These are phyloP conservation scores for Hygrocybe punicea DNA, from an alignment of 768 basidiomycete genomes.

Conservation along the genomic window DNA sequence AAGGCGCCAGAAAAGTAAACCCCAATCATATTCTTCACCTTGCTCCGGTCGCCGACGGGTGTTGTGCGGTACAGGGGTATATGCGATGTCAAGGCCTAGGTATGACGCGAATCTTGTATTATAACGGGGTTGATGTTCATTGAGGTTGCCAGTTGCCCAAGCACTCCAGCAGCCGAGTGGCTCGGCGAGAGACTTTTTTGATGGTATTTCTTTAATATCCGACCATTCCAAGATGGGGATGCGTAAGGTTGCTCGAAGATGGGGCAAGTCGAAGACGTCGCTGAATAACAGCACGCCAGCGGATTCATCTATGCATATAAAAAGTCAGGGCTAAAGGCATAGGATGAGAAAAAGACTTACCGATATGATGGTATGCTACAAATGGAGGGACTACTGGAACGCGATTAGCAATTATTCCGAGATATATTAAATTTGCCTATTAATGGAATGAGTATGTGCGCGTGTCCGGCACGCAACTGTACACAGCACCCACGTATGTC, in stretches of 20 bases:
- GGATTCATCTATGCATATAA: constrained; percentile 20
- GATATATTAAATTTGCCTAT: constrained; percentile 51
- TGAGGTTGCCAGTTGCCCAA: constrained; percentile 46
- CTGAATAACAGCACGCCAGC: constrained; percentile 39
- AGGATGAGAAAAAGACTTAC: constrained; percentile 28
- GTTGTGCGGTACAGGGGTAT: constrained; percentile 35
- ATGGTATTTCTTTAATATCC: constrained; percentile 48
- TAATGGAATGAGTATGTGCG: not conserved
- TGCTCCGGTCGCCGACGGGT: constrained; percentile 20
- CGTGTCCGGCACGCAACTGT: not conserved
- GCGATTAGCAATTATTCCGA: constrained; percentile 42
- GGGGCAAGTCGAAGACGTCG: constrained; percentile 53
- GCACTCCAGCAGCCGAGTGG: constrained; percentile 54
- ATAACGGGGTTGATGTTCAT: constrained; percentile 38
- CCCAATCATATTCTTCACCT: constrained; percentile 36
- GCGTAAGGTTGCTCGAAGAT: constrained; percentile 42
- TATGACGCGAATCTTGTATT: constrained; percentile 17
- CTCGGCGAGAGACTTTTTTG: constrained; percentile 43
- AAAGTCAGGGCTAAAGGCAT: constrained; percentile 42
- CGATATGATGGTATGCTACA: constrained; percentile 27
- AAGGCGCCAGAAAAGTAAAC: constrained; percentile 26
- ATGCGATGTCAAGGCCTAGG: constrained; percentile 36
- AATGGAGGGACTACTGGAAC: constrained; percentile 50
- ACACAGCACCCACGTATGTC: constrained; percentile 26
- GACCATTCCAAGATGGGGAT: constrained; percentile 59